These are phyloP conservation scores for Penicillium sp. DNA, from an alignment of 2,329 filamentous ascomycete species.

Conservation along the genomic window DNA sequence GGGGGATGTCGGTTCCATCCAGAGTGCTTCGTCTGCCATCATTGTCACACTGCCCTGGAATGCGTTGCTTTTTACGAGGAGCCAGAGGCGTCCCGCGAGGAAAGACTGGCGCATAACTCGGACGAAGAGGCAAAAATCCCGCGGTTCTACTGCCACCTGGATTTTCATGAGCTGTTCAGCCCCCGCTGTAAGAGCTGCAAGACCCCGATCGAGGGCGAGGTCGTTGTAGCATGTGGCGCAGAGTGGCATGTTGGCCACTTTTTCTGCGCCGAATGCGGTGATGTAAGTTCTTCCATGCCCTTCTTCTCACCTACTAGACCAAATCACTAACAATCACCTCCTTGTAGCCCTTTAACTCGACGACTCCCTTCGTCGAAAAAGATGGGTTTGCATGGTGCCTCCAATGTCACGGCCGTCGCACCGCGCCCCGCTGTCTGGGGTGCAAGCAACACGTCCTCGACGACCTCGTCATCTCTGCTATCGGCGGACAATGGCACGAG, in stretches of 20 bases:
- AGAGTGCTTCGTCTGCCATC: slow-evolving; percentile 86
- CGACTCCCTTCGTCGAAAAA: slow-evolving; percentile 88
- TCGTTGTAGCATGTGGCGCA: slow-evolving; percentile 88
- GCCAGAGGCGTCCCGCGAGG: slow-evolving; percentile 69
- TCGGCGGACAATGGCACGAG: slow-evolving; percentile 92
- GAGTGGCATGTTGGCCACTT: slow-evolving; percentile 98
- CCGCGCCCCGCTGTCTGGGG: slow-evolving; percentile 82
- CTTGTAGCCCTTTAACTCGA: slow-evolving; percentile 57
- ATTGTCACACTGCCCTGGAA: slow-evolving; percentile 85
- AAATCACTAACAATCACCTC: neutral
- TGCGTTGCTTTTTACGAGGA: slow-evolving; percentile 96
- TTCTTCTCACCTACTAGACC: slow-evolving; percentile 16
- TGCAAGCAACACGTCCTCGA: slow-evolving; percentile 85
- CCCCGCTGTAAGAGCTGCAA: slow-evolving; percentile 94
- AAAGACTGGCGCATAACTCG: slow-evolving; percentile 68
- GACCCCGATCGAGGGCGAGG: slow-evolving; percentile 93
- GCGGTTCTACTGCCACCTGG: slow-evolving; percentile 96
- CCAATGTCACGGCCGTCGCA: slow-evolving; percentile 86
- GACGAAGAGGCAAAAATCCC: slow-evolving; percentile 65
- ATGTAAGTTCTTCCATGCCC: slow-evolving; percentile 49
- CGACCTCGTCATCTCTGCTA: slow-evolving; percentile 82
- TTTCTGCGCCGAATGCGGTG: slow-evolving; percentile 97
- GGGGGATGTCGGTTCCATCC: slow-evolving; percentile 86
- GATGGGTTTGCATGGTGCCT: slow-evolving; percentile 98
- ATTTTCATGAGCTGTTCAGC: slow-evolving; percentile 93